A percentile compares a stretch with the other conserved stretches of the same genome.
phyloP scores from a whole-genome alignment of 1,139 yeast species.

The Magnusiomyces tetraspermus region DNA sequence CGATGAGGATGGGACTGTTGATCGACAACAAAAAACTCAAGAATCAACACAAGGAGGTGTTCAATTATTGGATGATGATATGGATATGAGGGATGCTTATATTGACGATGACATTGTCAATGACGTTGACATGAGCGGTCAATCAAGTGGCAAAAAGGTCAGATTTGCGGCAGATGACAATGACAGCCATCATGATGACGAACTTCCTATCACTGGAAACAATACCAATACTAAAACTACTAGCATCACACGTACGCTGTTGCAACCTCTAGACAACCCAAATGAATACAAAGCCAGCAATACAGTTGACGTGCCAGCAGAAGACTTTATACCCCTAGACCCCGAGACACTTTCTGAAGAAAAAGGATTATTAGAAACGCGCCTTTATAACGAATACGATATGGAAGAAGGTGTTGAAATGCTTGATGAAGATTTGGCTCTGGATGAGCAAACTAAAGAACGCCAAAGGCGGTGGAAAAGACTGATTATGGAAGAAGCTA shows the following conservation, averaged over 20 bases:
- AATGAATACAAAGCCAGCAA: neutral
- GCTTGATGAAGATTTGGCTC: conserved; percentile 32
- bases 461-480: conserved; percentile 25
- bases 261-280: neutral
- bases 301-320: neutral
- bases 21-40: neutral
- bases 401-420: conserved; percentile 32
- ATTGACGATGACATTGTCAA: neutral
- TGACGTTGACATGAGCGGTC: neutral
- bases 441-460: conserved; percentile 25
- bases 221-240: neutral
- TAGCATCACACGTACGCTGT: neutral
- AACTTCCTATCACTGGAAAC: neutral
- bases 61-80: neutral
- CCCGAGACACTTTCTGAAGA: conserved; percentile 25
- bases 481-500: conserved; percentile 36
- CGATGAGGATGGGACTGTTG: neutral
- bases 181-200: neutral
- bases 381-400: conserved; percentile 23
- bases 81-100: neutral
- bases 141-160: neutral
- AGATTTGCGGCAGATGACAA: neutral
- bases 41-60: neutral
- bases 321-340: conserved; percentile 14
- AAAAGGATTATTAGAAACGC: conserved; percentile 19